phyloP scores from a whole-genome alignment of 345 rosid genomes.

The Trapa bicornis region DNA sequence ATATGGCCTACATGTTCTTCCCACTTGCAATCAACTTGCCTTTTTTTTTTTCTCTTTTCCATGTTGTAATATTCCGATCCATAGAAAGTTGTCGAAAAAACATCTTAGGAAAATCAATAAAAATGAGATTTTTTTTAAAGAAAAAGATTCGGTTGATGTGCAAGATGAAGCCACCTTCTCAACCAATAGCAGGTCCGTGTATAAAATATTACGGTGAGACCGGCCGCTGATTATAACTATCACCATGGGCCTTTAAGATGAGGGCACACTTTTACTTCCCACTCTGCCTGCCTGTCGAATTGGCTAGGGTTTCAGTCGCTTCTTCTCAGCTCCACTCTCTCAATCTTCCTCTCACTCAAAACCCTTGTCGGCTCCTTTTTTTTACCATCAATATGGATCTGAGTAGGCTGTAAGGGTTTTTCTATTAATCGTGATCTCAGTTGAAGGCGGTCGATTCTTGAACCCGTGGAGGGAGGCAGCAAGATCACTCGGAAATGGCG shows the following conservation, averaged over 20 bases:
- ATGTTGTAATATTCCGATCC: no score
- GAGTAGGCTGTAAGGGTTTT: conserved; percentile 14
- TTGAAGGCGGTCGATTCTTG: background rate
- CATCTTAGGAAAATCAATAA: no score
- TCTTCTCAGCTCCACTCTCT: background rate
- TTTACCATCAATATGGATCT: conserved; percentile 24
- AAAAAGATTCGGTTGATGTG: no score
- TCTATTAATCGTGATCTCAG: conserved; percentile 9
- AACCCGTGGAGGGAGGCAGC: background rate
- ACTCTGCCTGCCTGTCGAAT: conserved; percentile 48
- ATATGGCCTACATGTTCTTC: no score
- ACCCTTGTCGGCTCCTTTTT: conserved; percentile 2
- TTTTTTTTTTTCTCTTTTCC: no score
- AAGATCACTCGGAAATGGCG: conserved; percentile 20
- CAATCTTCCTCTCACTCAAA: background rate
- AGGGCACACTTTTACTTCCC: conserved; percentile 9
- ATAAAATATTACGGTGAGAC: conserved; percentile 3
- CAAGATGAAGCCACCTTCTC: background rate
- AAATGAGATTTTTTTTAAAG: no score
- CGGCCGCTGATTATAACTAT: conserved; percentile 9
- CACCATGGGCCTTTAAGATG: conserved; percentile 36
- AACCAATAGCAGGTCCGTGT: background rate
- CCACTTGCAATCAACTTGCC: no score
- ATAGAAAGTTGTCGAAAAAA: no score
- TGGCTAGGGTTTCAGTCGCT: conserved; percentile 31